A percentile compares a stretch with the other conserved stretches of the same genome.
Conservation (phyloP, 345 rosid genomes). For the Populus nigra region DNA sequence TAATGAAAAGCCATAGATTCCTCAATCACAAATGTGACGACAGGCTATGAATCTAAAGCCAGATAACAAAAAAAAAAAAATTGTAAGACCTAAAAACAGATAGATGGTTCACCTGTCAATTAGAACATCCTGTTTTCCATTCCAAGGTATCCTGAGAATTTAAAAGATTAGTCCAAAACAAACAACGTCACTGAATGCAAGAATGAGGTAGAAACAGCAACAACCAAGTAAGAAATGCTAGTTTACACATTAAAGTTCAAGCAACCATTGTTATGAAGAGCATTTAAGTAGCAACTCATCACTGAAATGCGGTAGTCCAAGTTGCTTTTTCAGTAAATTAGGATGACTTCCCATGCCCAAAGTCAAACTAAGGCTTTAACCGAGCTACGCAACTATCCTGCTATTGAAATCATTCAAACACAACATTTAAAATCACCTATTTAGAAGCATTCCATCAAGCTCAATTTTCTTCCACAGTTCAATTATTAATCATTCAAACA, state of each 20-base stretch:
- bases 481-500: not conserved
- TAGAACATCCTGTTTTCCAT: conserved; percentile 77
- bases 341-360: too few species aligned
- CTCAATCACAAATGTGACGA: not conserved
- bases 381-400: too few species aligned
- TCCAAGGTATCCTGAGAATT: conserved; percentile 75
- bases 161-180: not conserved
- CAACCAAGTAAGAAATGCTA: not conserved
- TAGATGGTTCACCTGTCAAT: conserved; percentile 58
- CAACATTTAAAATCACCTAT: too few species aligned
- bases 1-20: not conserved
- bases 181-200: not conserved
- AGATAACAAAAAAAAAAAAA: not conserved
- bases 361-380: too few species aligned
- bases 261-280: not conserved
- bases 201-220: not conserved
- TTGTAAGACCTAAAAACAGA: not conserved
- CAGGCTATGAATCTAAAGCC: not conserved
- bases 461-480: not conserved
- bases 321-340: too few species aligned
- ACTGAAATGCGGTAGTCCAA: too few species aligned
- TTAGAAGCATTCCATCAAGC: not conserved
- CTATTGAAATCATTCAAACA: too few species aligned
- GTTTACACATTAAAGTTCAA: not conserved
- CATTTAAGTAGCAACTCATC: too few species aligned